These are phyloP conservation scores for Mikania micrantha DNA, from an alignment of 129 eudicot species.

Conservation along the genomic window DNA sequence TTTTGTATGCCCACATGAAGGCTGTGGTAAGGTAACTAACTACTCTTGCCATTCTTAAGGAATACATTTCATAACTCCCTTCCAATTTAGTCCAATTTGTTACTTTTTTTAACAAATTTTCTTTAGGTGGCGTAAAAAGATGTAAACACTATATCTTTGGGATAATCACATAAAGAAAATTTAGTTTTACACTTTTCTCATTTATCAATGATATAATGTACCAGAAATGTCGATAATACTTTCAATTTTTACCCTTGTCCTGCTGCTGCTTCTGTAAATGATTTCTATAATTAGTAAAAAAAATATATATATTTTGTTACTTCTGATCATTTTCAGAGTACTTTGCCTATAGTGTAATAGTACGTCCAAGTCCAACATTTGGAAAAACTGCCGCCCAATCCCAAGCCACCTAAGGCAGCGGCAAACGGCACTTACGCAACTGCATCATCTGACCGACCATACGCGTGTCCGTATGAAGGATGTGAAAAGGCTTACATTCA, in stretches of 20 bases:
- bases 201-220: neutral
- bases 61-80: neutral
- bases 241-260: neutral
- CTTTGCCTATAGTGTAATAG: slow-evolving; percentile 13
- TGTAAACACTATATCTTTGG: neutral
- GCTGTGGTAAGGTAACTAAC: slow-evolving; percentile 98
- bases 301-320: neutral
- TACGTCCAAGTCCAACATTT: slow-evolving; percentile 40
- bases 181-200: neutral
- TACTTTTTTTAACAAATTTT: neutral
- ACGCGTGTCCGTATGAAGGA: slow-evolving; percentile 80
- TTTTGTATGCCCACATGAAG: slow-evolving; percentile 91
- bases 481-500: slow-evolving; percentile 93
- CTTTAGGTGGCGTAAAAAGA: neutral
- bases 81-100: neutral
- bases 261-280: neutral
- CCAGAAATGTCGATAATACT: neutral
- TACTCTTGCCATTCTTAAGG: neutral
- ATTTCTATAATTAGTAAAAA: neutral
- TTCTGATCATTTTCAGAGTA: neutral
- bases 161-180: neutral
- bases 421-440: slow-evolving; percentile 37
- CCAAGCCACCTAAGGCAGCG: slow-evolving; percentile 47
- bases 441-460: slow-evolving; percentile 76
- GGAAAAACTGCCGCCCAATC: slow-evolving; percentile 30